Conservation (phyloP, 2,329 filamentous ascomycete species). For the Zymoseptoria pseudotritici region DNA sequence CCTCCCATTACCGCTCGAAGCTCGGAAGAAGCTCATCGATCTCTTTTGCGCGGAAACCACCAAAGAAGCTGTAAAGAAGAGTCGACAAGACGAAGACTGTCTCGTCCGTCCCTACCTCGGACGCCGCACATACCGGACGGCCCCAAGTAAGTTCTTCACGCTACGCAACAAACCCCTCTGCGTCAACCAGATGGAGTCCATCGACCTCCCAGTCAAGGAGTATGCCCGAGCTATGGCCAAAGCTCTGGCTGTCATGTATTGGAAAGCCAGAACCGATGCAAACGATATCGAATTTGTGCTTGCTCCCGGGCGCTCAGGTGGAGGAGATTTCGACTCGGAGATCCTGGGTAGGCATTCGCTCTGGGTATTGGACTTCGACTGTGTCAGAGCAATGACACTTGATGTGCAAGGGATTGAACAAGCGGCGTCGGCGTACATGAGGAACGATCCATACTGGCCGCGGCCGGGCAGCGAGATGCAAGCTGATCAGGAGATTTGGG, state of each 20-base stretch:
- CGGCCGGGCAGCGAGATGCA: conserved; percentile 25
- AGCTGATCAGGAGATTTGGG: conserved; percentile 8
- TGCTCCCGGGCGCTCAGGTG: conserved; percentile 12
- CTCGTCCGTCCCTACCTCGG: conserved; percentile 46
- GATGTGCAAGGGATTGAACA: conserved; percentile 35
- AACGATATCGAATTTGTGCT: conserved; percentile 53
- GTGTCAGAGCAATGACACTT: conserved; percentile 48
- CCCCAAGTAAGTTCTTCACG: conserved; percentile 29
- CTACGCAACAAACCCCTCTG: conserved; percentile 46
- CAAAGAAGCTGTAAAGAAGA: conserved; percentile 3
- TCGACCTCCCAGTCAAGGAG: conserved; percentile 28
- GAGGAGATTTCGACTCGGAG: neutral
- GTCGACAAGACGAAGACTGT: conserved; percentile 30
- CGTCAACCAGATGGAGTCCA: conserved; percentile 43
- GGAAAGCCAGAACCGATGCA: conserved; percentile 42
- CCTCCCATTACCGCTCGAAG: neutral
- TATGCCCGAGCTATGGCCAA: conserved; percentile 45
- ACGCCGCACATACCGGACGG: conserved; percentile 18
- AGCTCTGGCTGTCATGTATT: conserved; percentile 46
- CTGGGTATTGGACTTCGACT: conserved; percentile 50
- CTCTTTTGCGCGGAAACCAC: conserved; percentile 1
- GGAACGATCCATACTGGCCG: conserved; percentile 49
- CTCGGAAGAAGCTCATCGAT: conserved; percentile 10
- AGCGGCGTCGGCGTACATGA: conserved; percentile 39
- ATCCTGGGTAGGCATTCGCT: conserved; percentile 11